Evolutionary conservation across 2,329 filamentous ascomycete genomes (phyloP).

Genomic region (Beauveria sp.): DNA sequence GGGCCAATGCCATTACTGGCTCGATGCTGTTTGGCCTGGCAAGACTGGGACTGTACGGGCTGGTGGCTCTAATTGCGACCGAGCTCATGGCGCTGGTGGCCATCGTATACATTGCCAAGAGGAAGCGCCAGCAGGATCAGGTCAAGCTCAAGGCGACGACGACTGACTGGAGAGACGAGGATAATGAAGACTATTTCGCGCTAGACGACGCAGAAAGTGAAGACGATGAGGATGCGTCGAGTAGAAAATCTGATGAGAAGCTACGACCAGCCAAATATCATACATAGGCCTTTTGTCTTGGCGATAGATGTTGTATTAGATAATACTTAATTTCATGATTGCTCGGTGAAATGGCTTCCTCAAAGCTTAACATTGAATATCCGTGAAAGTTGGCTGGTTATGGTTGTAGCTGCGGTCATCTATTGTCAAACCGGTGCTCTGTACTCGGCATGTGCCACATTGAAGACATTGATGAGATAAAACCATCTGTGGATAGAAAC

Average conservation of each 20-base stretch:
- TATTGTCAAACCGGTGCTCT: too few species aligned
- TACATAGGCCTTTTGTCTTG: background rate
- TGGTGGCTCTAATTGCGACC: background rate
- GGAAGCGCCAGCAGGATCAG: background rate
- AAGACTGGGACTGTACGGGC: background rate
- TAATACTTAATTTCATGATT: background rate
- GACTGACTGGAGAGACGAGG: conserved; percentile 6
- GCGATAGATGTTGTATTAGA: background rate
- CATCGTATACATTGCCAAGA: conserved; percentile 3
- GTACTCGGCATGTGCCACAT: too few species aligned
- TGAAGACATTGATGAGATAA: too few species aligned
- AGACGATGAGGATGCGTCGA: conserved; percentile 3
- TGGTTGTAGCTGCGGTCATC: too few species aligned
- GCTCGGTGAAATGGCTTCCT: too few species aligned
- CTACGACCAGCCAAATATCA: conserved; percentile 7
- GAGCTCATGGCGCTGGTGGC: background rate
- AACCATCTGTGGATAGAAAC: too few species aligned
- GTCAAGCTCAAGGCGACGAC: background rate
- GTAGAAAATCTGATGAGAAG: conserved; percentile 4
- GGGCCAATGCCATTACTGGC: conserved; percentile 6
- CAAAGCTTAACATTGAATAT: too few species aligned
- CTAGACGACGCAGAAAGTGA: conserved; percentile 5
- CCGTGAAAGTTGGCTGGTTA: too few species aligned
- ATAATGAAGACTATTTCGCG: conserved; percentile 10
- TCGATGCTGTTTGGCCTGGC: conserved; percentile 6